Evolutionary conservation across 192 early-diverging fungal genomes (phyloP).

Genomic region (Coemansia sp.): DNA sequence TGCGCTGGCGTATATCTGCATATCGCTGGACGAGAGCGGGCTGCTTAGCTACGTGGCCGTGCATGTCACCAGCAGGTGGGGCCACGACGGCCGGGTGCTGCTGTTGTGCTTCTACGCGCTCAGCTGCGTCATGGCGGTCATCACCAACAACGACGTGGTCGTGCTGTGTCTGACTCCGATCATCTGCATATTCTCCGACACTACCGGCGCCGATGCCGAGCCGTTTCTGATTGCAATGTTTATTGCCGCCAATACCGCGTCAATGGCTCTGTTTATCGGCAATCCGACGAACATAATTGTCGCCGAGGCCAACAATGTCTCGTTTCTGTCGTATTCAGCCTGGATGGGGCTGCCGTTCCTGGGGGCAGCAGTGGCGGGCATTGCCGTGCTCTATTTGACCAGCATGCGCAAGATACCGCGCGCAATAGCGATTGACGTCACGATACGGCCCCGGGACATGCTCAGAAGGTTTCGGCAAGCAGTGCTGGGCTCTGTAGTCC

Average conservation of each 20-base stretch:
- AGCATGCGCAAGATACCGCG: conserved; percentile 53
- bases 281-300: conserved; percentile 88
- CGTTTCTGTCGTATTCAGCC: conserved; percentile 70
- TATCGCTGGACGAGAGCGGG: conserved; percentile 79
- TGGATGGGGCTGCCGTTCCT: conserved; percentile 79
- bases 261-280: conserved; percentile 82
- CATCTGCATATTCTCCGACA: conserved; percentile 67
- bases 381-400: conserved; percentile 53
- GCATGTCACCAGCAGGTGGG: conserved; percentile 63
- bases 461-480: conserved; percentile 60
- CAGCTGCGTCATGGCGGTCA: conserved; percentile 64
- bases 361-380: conserved; percentile 53
- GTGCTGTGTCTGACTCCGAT: conserved; percentile 79
- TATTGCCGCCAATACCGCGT: conserved; percentile 69
- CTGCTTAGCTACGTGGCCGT: conserved; percentile 74
- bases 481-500: conserved; percentile 55
- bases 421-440: conserved; percentile 35
- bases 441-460: conserved; percentile 51
- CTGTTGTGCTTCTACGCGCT: conserved; percentile 70
- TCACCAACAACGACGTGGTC: conserved; percentile 83
- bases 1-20: conserved; percentile 79
- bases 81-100: conserved; percentile 54
- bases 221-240: conserved; percentile 78
- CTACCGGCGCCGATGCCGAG: conserved; percentile 57
- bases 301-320: conserved; percentile 69